phyloP scores from a whole-genome alignment of 2,329 filamentous ascomycete species.

The Penicillium sp. region DNA sequence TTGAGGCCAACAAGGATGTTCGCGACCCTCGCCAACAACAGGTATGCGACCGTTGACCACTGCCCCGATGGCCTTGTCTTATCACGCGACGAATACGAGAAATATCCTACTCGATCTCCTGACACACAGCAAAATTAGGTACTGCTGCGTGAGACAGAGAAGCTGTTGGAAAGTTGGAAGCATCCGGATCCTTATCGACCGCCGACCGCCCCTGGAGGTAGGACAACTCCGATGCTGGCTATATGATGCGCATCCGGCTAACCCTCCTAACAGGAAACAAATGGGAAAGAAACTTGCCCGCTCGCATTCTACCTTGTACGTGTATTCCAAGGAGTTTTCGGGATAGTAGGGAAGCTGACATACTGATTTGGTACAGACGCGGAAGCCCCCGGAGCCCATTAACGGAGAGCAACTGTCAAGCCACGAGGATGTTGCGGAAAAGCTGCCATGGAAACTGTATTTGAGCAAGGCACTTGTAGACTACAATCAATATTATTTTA shows the following conservation, averaged over 20 bases:
- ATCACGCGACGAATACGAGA: too few relatives aligned
- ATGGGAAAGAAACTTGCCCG: constrained; percentile 88
- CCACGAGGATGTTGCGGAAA: too few relatives aligned
- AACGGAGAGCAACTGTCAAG: too few relatives aligned
- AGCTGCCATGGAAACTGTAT: too few relatives aligned
- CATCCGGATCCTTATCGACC: constrained; percentile 90
- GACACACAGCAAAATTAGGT: constrained; percentile 54
- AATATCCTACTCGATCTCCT: too few relatives aligned
- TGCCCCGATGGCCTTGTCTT: too few relatives aligned
- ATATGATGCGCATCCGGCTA: constrained; percentile 11
- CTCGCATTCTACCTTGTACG: constrained; percentile 77
- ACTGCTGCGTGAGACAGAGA: constrained; percentile 82
- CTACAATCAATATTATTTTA: too few relatives aligned
- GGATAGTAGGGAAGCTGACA: neutral
- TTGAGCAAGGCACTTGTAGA: too few relatives aligned
- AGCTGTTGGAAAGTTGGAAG: constrained; percentile 88
- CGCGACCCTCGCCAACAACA: constrained; percentile 80
- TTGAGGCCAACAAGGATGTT: constrained; percentile 87
- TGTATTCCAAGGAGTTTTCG: constrained; percentile 22
- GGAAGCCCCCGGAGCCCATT: constrained; percentile 26
- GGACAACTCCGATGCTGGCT: constrained; percentile 25
- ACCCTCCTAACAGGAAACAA: constrained; percentile 67
- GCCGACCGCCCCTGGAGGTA: constrained; percentile 91
- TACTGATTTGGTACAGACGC: constrained; percentile 22
- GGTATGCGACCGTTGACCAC: constrained; percentile 51